These are phyloP conservation scores for Porcisia deanei DNA, from an alignment of 208 protist genomes.

Conservation along the genomic window DNA sequence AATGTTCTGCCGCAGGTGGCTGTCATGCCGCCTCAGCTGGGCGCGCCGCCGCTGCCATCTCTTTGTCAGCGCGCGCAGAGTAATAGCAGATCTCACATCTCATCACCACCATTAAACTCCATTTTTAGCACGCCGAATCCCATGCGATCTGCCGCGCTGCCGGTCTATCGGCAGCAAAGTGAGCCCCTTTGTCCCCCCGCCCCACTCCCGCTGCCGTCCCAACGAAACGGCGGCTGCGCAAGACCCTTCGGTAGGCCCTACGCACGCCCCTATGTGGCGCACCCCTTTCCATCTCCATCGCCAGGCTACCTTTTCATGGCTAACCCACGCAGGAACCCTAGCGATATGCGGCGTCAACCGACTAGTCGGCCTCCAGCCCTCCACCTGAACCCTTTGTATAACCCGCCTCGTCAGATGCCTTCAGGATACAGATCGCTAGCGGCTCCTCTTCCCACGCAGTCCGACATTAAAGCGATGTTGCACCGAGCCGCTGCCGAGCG, in stretches of 20 bases:
- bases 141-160: slow-evolving; percentile 11
- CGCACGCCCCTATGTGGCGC: slow-evolving; percentile 19
- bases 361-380: slow-evolving; percentile 1
- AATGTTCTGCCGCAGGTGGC: background rate
- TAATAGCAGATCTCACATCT: background rate
- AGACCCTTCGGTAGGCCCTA: slow-evolving; percentile 1
- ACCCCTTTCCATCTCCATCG: slow-evolving; percentile 9
- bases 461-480: slow-evolving; percentile 82
- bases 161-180: slow-evolving; percentile 31
- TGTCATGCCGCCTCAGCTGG: background rate
- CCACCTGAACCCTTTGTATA: slow-evolving; percentile 54
- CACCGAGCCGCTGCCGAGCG: slow-evolving; percentile 75
- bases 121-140: slow-evolving; percentile 9
- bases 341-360: slow-evolving; percentile 13
- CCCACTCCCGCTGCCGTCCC: slow-evolving; percentile 5
- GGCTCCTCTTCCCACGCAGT: slow-evolving; percentile 1
- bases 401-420: slow-evolving; percentile 22
- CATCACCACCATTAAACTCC: background rate
- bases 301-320: slow-evolving; percentile 16
- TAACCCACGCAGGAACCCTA: slow-evolving; percentile 18
- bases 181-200: slow-evolving; percentile 8
- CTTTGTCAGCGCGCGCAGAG: slow-evolving; percentile 9
- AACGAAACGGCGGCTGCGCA: slow-evolving; percentile 8
- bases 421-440: slow-evolving; percentile 22
- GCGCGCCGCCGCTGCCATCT: slow-evolving; percentile 6